Evolutionary conservation across 2,329 filamentous ascomycete species (phyloP), one percentile per base, ranked within the genome.

Genomic region (Grosmannia huntii): DNA sequence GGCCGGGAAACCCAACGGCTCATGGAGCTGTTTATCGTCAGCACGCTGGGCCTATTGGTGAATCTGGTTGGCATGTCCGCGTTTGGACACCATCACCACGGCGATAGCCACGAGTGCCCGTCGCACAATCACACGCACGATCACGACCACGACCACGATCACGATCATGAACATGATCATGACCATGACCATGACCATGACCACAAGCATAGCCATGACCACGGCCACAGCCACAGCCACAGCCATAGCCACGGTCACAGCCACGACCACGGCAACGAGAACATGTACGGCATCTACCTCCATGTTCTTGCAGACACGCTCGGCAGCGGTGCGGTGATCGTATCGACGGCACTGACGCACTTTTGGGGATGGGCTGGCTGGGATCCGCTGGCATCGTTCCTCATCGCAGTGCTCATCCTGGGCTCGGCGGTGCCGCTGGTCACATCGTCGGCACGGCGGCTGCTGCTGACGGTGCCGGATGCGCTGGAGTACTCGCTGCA

Each of bases 241-340:
- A 51, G 62, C n/a, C 71, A 74, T 57, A 65, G 66, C 33, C 68
- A 66, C 41, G 62, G 65, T 19, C 65, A 64, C 36, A 59, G 61
- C 11, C 66, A 70, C 52, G 62, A 50, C 55, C 46, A 62, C 31
- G 48, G 69, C 61, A 96, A 96, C 69, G 94, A 99, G 66, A 99
- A 99, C 68, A 96, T 99, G 91, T 75, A 94, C 65, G 94, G 94
- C 14, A 97, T 99, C 64, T 99, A 95, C 71, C 76, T 99, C 23
- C 94, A 99, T 67, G 89, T 99, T 55, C 78, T 97, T 31, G 94
- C 94, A 6, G 94, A 99, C 69, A 95, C 94, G 0, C 83, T 97
- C 33, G 94, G 94, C 28, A 96, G 91, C 57, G 87, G 91, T 1
- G 94, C 94, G 1, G 94, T 99, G 53, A 96, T 99, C 61, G 83